Evolutionary conservation across 257 asterid species (phyloP), one percentile per base, ranked within the genome.

Genomic region (Scutellaria minor): DNA sequence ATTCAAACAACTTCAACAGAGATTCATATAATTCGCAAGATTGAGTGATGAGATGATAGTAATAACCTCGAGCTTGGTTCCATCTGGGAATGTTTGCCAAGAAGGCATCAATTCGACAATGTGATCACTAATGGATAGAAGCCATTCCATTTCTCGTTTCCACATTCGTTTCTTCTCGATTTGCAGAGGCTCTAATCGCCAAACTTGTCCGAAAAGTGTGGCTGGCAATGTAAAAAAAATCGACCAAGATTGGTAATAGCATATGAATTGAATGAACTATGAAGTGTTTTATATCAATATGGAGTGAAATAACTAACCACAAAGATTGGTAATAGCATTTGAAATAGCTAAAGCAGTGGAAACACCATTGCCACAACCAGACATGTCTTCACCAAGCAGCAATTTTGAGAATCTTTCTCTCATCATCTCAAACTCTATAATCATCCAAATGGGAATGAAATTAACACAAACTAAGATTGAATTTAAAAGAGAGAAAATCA

Each of bases 341-440:
- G 97, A 88, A 76, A 88, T 72, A 50, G 93, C 89, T 37, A 88
- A 77, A 42, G 97, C 93, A 48, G 89, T 77, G 70, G 85, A 85
- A 69, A 88, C 96, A 27, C 97, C 96, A 82, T 86, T 86, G 58
- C 93, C 97, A 74, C 87, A 81, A 59, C 97, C 96, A 54, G 96
- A 90, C 97, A 90, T 90, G 57, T 90, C 97, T 80, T 90, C 96
- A 54, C 97, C 97, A 22, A 90, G 89, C 83, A 90, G 77, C 89
- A 90, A 72, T 68, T 90, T 90, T 6, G 93, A 78, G 52, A 90
- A 90, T 78, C 91, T 90, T 50, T 90, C 91, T 78, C 79, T 88
- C 93, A 90, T 87, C 96, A 87, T 84, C 68, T 85, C 97, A 77
- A 72, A 48, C 56, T 89, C 97, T 89, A 47, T 60, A 18, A 47